phyloP scores from a whole-genome alignment of 2,329 filamentous ascomycete species.

The Cryphonectria carpinicola region DNA sequence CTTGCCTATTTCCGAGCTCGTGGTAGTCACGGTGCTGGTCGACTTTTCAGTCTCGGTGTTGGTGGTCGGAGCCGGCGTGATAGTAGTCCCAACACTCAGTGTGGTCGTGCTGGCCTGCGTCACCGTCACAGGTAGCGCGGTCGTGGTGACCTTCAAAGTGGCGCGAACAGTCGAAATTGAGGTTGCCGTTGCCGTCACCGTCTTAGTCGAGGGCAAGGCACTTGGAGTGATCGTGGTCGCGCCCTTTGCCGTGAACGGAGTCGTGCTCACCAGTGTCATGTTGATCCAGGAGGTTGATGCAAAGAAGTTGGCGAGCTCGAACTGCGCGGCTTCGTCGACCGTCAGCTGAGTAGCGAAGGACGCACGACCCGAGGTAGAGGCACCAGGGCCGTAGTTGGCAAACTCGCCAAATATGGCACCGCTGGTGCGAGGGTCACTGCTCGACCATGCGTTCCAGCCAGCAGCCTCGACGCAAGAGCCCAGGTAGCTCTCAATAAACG shows the following conservation, averaged over 20 bases:
- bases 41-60: constrained; percentile 2
- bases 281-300: constrained; percentile 46
- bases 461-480: constrained; percentile 50
- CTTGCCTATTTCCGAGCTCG: background rate
- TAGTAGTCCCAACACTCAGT: constrained; percentile 38
- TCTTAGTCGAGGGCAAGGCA: constrained; percentile 12
- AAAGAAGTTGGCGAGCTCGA: constrained; percentile 46
- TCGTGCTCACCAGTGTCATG: constrained; percentile 42
- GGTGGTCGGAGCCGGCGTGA: constrained; percentile 37
- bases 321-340: constrained; percentile 41
- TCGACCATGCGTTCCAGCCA: constrained; percentile 53
- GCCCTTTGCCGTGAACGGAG: constrained; percentile 42
- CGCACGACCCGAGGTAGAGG: constrained; percentile 47
- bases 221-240: background rate
- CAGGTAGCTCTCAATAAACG: constrained; percentile 42
- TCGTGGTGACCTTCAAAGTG: constrained; percentile 23
- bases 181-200: background rate
- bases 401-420: constrained; percentile 53
- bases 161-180: constrained; percentile 28
- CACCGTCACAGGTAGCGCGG: constrained; percentile 31
- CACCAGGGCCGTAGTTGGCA: constrained; percentile 51
- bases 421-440: constrained; percentile 45
- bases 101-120: constrained; percentile 36
- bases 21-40: constrained; percentile 3
- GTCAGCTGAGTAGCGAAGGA: constrained; percentile 39